phyloP scores from a whole-genome alignment of 148 eudicot species.

The Tetragonia tetragonoides region DNA sequence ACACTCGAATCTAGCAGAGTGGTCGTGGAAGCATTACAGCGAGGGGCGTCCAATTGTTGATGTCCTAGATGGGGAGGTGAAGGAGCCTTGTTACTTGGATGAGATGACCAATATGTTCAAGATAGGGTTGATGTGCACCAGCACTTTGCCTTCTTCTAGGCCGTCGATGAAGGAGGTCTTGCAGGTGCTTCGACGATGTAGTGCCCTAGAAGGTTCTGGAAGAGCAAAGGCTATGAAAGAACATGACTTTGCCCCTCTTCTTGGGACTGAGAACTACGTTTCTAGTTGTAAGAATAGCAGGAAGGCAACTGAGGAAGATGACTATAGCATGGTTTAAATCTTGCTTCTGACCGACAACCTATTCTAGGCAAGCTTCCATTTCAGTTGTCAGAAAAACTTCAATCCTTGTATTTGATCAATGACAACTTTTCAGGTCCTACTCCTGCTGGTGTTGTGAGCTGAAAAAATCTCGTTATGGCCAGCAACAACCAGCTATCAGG shows the following conservation, averaged over 20 bases:
- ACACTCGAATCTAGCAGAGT: slow-evolving; percentile 62
- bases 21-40: slow-evolving; percentile 75
- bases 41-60: slow-evolving; percentile 40
- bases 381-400: too few relatives aligned
- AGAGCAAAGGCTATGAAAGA: slow-evolving; percentile 29
- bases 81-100: slow-evolving; percentile 37
- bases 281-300: slow-evolving; percentile 45
- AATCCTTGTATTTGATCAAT: too few relatives aligned
- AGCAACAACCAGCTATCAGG: slow-evolving; percentile 59
- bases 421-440: slow-evolving; percentile 58
- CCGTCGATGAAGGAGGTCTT: slow-evolving; percentile 79
- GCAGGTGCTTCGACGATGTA: slow-evolving; percentile 43
- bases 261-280: slow-evolving; percentile 37
- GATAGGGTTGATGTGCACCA: slow-evolving; percentile 70
- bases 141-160: slow-evolving; percentile 47
- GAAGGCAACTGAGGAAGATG: slow-evolving; percentile 39
- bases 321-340: slow-evolving; percentile 26
- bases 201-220: slow-evolving; percentile 26
- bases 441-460: slow-evolving; percentile 35
- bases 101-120: slow-evolving; percentile 58
- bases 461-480: slow-evolving; percentile 51
- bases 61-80: slow-evolving; percentile 42
- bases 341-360: too few relatives aligned
- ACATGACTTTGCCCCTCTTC: slow-evolving; percentile 50
- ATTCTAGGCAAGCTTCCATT: too few relatives aligned